Base-by-base conservation (phyloP, 805 yeast genomes). In the Wickerhamomyces ciferrii region DNA sequence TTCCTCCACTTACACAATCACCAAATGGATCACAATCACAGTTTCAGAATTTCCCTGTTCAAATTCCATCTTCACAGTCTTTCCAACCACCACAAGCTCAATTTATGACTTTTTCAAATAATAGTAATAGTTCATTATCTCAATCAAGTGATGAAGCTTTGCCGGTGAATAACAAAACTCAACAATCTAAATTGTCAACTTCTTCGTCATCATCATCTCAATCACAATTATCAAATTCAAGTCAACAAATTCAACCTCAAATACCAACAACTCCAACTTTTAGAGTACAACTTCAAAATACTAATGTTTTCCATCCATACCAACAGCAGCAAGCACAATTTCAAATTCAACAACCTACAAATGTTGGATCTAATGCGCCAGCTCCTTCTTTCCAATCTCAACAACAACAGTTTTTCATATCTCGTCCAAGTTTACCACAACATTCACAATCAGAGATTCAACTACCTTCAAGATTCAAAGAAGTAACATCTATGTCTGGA, bases 41-140 rank as follows among this genome's bases (percentile, higher is more conserved):
- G 17, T 44, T 31, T n/a, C 50, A 42, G 19, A 44, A 42, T 36
- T 39, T 40, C 27, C 48, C 38, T 14, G 47, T 42, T 8, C 38
- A 13, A 20, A 32, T 19, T 7, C 21, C 21, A 29, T 3, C 24
- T 29, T 45, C 48, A 9, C 54, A 44, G 17, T 51, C 44, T 18
- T 41, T 38, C 13, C 49, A 48, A 43, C 51, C 40, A 17, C 50
- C 48, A 23, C 55, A 52, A 29, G 32, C 39, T n/a, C 51, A 46
- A 21, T 23, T 45, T 17, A 43, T 44, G 17, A 31, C 48, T 6
- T 35, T 39, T 11, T 35, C 48, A n/a, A 43, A 46, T 19, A 32
- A 43, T 29, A 47, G 14, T 14, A 18, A 31, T 18, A 10, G 24
- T 8, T 32, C 35, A 31, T n/a, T n/a, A 17, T 25, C 21, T 19